A percentile compares a stretch with the other conserved stretches of the same genome.
Evolutionary conservation across 208 protist genomes (phyloP).

Genomic region (Perkinsela sp.): DNA sequence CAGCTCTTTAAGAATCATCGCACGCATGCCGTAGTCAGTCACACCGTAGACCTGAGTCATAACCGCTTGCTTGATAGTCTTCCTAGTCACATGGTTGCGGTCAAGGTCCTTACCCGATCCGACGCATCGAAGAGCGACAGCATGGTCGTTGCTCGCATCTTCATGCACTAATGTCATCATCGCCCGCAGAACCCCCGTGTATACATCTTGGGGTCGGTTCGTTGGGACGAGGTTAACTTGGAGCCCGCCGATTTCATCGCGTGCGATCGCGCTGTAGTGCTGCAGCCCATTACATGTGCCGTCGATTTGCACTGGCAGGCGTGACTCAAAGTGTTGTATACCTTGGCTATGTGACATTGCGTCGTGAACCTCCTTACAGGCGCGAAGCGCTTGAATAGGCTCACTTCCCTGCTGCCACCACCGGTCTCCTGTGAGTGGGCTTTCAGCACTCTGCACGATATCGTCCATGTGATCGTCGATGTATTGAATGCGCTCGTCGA

Average conservation of each 20-base stretch:
- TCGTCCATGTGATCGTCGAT: constrained; percentile 68
- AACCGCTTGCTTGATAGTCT: constrained; percentile 94
- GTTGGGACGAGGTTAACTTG: constrained; percentile 80
- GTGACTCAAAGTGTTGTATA: constrained; percentile 47
- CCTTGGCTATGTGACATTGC: constrained; percentile 58
- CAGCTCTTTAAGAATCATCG: constrained; percentile 74
- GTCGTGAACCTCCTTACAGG: constrained; percentile 71
- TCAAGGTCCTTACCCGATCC: constrained; percentile 49
- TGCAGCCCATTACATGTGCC: constrained; percentile 90
- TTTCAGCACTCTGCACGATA: constrained; percentile 46
- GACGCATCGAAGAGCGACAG: constrained; percentile 45
- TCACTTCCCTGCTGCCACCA: constrained; percentile 80
- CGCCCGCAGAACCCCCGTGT: constrained; percentile 73
- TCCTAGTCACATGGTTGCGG: constrained; percentile 67
- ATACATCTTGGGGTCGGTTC: constrained; percentile 76
- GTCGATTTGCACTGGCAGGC: constrained; percentile 83
- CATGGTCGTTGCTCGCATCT: constrained; percentile 40
- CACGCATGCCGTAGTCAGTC: constrained; percentile 77
- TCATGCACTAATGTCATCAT: constrained; percentile 51
- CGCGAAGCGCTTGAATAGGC: constrained; percentile 78
- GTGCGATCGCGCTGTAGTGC: constrained; percentile 91
- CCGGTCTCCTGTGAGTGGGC: constrained; percentile 29
- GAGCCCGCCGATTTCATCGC: constrained; percentile 74
- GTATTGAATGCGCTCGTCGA: constrained; percentile 74
- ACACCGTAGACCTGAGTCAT: constrained; percentile 94